Evolutionary conservation across 768 basidiomycete species (phyloP), one percentile per base, ranked within the genome.

Genomic region (Fibroporia radiculosa): DNA sequence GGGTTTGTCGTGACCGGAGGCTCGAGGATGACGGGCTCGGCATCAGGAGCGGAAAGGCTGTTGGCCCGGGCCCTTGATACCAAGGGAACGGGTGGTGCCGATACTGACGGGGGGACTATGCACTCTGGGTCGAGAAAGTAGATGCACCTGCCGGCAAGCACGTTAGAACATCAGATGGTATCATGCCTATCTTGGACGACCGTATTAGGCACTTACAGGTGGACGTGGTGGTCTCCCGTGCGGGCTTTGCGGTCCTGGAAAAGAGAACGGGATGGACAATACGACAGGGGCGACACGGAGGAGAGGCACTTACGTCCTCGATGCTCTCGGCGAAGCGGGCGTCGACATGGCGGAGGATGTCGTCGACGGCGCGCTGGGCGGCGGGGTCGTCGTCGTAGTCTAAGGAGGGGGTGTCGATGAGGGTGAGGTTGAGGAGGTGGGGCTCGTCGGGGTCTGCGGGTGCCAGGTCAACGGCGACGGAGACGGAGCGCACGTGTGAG

Each of bases 121-220:
- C 72, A 61, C 69, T 86, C 84, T 44, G 88, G 88, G 73, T 90
- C 84, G 65, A 91, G 69, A 66, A 91, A 86, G 67, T 91, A 91
- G 48, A 91, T 79, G 57, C 87, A 90, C 48, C 87, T 89, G 38
- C 24, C 35, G 20, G 16, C 22, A 38, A 53, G 49, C 56, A 44
- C 53, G 54, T 23, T 26, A 37, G 49, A 37, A 48, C 11, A 42
- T 42, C 41, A 42, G 41, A 42, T 42, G 27, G 41, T 29, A 19
- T 32, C 41, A n/a, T 42, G 41, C 41, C 41, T 42, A 31, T 31
- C 34, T 42, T 19, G 28, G 41, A 47, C 29, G 47, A 26, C 27
- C 19, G 42, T 13, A 26, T 40, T 33, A 44, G 42, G 42, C 43
- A 71, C 75, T 52, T 60, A 90, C 84, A 92, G 67, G 68, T 91